Evolutionary conservation across 2,329 filamentous ascomycete genomes (phyloP).

Genomic region (Lasiodiplodia sp.): DNA sequence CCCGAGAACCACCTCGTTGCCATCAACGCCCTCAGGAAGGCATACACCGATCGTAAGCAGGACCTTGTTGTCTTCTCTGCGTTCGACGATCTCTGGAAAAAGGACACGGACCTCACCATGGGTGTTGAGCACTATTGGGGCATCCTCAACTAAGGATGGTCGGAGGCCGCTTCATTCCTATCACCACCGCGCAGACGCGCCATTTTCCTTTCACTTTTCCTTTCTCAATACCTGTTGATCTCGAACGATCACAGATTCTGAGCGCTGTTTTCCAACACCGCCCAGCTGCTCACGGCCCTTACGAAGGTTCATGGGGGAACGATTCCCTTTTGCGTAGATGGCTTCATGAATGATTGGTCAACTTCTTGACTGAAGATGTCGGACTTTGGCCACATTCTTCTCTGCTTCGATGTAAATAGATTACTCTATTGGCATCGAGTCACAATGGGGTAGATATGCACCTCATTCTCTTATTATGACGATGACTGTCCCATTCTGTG

Average conservation of each 20-base stretch:
- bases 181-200: neutral
- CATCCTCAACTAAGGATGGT: conserved; percentile 46
- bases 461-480: neutral
- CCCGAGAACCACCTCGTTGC: conserved; percentile 71
- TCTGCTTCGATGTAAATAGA: neutral
- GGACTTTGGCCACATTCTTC: neutral
- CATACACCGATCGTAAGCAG: neutral
- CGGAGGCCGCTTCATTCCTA: neutral
- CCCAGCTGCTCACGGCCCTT: neutral
- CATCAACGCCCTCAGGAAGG: conserved; percentile 50
- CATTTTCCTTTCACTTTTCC: neutral
- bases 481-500: no score
- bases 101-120: conserved; percentile 66
- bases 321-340: neutral
- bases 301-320: neutral
- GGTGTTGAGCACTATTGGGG: conserved; percentile 82
- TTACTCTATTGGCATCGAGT: neutral
- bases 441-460: neutral
- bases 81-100: conserved; percentile 83
- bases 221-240: neutral
- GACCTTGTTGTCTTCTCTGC: conserved; percentile 76
- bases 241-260: neutral
- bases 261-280: neutral
- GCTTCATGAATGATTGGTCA: conserved; percentile 1
- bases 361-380: neutral